These are phyloP conservation scores for Myriosclerotinia scirpicola DNA, from an alignment of 2,329 filamentous ascomycete genomes.

Conservation along the genomic window DNA sequence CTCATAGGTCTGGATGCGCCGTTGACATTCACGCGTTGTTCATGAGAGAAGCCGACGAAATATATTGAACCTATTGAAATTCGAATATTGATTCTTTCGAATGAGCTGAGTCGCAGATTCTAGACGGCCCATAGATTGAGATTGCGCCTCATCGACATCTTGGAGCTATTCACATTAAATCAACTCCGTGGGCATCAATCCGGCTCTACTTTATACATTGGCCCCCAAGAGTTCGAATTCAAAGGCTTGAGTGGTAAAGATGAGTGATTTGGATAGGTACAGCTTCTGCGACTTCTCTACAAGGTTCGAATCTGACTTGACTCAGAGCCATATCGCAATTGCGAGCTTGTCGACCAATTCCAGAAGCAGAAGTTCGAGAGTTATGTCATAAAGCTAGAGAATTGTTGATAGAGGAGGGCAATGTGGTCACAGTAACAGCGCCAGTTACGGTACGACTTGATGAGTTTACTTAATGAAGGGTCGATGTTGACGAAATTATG, in stretches of 20 bases:
- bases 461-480: constrained; percentile 25
- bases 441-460: constrained; percentile 72
- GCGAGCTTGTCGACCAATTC: constrained; percentile 92
- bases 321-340: constrained; percentile 88
- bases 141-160: constrained; percentile 13
- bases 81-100: constrained; percentile 12
- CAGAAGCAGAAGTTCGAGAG: constrained; percentile 91
- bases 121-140: background rate
- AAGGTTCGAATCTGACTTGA: constrained; percentile 19
- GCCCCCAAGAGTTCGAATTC: background rate
- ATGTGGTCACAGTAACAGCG: constrained; percentile 92
- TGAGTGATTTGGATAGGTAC: constrained; percentile 94
- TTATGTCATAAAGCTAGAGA: constrained; percentile 97
- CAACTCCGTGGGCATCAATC: background rate
- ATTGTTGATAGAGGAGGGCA: constrained; percentile 94
- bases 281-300: background rate
- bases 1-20: constrained; percentile 31
- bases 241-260: constrained; percentile 44
- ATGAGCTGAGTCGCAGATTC: constrained; percentile 3
- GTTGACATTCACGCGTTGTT: constrained; percentile 17
- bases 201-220: background rate
- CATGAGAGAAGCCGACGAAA: background rate
- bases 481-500: constrained; percentile 19
- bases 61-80: background rate
- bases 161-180: constrained; percentile 8